Conservation (phyloP, 257 asterid genomes). For the Solanum chaucha region DNA sequence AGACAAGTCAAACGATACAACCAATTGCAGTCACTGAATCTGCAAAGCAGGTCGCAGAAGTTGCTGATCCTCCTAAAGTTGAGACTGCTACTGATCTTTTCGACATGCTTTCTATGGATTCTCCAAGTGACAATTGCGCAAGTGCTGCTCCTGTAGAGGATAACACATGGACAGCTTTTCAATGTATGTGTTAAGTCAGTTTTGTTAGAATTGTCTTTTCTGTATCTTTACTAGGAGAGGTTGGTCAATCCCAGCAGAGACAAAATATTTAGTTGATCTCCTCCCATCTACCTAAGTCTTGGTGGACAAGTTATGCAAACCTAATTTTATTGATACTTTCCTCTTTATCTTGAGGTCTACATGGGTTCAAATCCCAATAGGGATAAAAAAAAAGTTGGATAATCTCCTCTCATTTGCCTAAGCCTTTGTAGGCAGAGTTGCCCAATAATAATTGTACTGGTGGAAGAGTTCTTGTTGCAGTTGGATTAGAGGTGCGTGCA, state of each 20-base stretch:
- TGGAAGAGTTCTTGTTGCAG: background rate
- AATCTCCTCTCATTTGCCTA: background rate
- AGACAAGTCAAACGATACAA: conserved; percentile 44
- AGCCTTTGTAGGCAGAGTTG: background rate
- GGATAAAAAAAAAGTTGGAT: background rate
- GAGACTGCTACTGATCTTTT: conserved; percentile 90
- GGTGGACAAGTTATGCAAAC: background rate
- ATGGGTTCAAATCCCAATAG: background rate
- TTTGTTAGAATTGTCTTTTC: background rate
- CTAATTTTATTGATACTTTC: background rate
- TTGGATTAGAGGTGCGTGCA: background rate
- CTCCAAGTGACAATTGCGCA: conserved; percentile 41
- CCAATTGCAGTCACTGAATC: conserved; percentile 39
- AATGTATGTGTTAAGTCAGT: conserved; percentile 47
- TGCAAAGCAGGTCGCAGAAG: conserved; percentile 33
- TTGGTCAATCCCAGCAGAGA: background rate
- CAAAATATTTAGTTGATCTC: background rate
- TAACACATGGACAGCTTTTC: conserved; percentile 83
- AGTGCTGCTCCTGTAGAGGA: conserved; percentile 54
- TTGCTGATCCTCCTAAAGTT: conserved; percentile 54
- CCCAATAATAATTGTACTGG: background rate
- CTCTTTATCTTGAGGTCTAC: background rate
- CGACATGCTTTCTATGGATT: conserved; percentile 73
- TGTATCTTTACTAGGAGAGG: background rate
- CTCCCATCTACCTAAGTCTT: background rate